phyloP scores from a whole-genome alignment of 129 eudicot genomes.

The Escallonia rubra region DNA sequence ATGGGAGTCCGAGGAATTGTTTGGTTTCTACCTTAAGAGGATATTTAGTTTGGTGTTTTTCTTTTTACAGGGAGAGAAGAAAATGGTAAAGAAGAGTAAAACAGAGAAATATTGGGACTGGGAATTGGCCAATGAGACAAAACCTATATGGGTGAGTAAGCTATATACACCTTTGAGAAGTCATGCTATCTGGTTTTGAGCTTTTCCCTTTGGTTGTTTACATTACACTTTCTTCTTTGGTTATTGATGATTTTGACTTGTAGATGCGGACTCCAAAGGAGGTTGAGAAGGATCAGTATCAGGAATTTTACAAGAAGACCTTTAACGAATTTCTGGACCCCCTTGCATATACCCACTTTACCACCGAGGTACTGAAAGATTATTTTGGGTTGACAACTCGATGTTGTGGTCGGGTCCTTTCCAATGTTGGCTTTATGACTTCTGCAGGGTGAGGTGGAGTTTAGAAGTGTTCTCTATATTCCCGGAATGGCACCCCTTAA shows the following conservation, averaged over 20 bases:
- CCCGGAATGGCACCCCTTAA: slow-evolving; percentile 98
- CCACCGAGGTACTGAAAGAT: slow-evolving; percentile 66
- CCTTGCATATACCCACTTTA: slow-evolving; percentile 72
- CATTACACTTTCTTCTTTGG: neutral
- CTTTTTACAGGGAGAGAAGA: slow-evolving; percentile 61
- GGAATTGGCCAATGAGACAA: slow-evolving; percentile 93
- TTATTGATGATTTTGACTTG: slow-evolving; percentile 5
- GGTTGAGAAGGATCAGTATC: slow-evolving; percentile 76
- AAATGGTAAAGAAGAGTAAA: slow-evolving; percentile 74
- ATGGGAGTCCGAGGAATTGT: neutral
- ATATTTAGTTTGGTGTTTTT: slow-evolving; percentile 1
- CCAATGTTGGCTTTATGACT: neutral
- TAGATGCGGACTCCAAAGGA: slow-evolving; percentile 94
- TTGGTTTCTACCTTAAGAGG: neutral
- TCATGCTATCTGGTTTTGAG: neutral
- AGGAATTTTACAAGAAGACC: slow-evolving; percentile 88
- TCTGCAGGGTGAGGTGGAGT: slow-evolving; percentile 95
- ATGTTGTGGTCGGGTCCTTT: neutral
- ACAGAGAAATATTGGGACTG: slow-evolving; percentile 99
- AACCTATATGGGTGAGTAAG: slow-evolving; percentile 86
- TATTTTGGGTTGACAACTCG: neutral
- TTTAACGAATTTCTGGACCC: slow-evolving; percentile 91
- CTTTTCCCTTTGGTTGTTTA: neutral
- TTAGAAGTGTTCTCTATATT: slow-evolving; percentile 78
- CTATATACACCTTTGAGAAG: neutral